Conservation (phyloP, 2,329 filamentous ascomycete genomes). For the Cladosporium austrohemisphaericum region DNA sequence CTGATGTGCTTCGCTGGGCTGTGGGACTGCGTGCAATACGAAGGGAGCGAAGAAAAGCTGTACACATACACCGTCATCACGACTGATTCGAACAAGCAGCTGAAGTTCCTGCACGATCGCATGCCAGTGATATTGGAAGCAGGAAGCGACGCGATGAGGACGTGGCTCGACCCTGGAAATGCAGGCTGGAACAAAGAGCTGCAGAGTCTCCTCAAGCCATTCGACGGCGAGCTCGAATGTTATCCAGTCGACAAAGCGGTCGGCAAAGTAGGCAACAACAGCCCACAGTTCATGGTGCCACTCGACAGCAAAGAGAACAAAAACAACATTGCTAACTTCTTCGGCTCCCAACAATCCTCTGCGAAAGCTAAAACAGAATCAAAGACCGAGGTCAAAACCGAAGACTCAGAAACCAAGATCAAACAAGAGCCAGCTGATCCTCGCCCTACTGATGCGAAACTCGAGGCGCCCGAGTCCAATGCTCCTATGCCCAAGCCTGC, state of each 20-base stretch:
- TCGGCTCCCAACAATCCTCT: slow-evolving; percentile 44
- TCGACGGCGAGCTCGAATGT: slow-evolving; percentile 71
- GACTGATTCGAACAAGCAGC: slow-evolving; percentile 75
- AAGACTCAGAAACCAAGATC: not conserved
- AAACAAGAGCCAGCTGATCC: slow-evolving; percentile 9
- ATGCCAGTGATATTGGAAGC: slow-evolving; percentile 93
- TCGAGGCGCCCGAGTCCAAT: slow-evolving; percentile 49
- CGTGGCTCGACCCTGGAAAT: slow-evolving; percentile 73
- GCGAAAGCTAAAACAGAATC: not conserved
- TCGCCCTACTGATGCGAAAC: slow-evolving; percentile 25
- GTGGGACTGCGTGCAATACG: slow-evolving; percentile 83
- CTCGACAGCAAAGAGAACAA: slow-evolving; percentile 84
- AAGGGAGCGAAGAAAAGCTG: slow-evolving; percentile 65
- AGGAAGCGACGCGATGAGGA: slow-evolving; percentile 63
- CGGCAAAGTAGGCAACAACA: slow-evolving; percentile 91
- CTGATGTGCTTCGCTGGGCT: slow-evolving; percentile 87
- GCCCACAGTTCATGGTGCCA: slow-evolving; percentile 75
- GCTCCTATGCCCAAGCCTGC: slow-evolving; percentile 44
- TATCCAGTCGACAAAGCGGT: slow-evolving; percentile 87
- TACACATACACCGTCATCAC: slow-evolving; percentile 96
- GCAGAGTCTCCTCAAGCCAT: slow-evolving; percentile 76
- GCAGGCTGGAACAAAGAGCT: slow-evolving; percentile 74
- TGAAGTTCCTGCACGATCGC: slow-evolving; percentile 84
- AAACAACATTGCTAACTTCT: slow-evolving; percentile 91
- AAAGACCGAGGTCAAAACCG: not conserved